Evolutionary conservation across 306 rosid species (phyloP), one percentile per base, ranked within the genome.

Genomic region (Dalbergia oliveri): DNA sequence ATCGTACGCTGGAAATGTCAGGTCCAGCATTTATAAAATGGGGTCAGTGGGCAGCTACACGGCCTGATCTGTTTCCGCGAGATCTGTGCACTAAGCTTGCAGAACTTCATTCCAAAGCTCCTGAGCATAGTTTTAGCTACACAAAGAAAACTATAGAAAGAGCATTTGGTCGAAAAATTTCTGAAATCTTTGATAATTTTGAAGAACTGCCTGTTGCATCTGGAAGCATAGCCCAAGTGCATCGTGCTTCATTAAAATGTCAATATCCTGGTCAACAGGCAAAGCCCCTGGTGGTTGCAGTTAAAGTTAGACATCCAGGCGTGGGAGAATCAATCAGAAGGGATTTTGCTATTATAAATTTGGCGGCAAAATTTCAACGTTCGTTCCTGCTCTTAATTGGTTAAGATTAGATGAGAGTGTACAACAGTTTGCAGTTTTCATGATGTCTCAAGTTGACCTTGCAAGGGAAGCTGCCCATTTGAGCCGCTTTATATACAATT

Each of bases 21-120:
- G 99, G 99, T 58, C 99, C 98, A 6, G 98, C 99, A 26, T 95
- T 95, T 83, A 95, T 95, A 76, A 95, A 95, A 86, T 95, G 99
- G 99, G 99, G 99, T 78, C 99, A 95, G 79, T 95, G 99, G 99
- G 99, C 99, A 69, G 99, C 99, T 73, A 93, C 99, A 39, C 82
- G 99, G 39, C 99, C 99, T 68, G 99, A 95, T 90, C 98, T 95
- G 72, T 95, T 95, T 80, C 98, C 99, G 15, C 87, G 95, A 80
- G 99, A 95, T 86, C 86, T 95, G 61, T 95, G 99, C 82, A 79
- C 69, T 61, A 77, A 93, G 82, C 97, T 95, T 82, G 31, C 97
- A 5, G 95, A 91, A 76, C 98, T 95, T 89, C 99, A 95, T 76
- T 86, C 87, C 58, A 93, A 93, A 86, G 99, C 99, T 86, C 99